Conservation (phyloP, 768 basidiomycete species). For the Phaffia australis region DNA sequence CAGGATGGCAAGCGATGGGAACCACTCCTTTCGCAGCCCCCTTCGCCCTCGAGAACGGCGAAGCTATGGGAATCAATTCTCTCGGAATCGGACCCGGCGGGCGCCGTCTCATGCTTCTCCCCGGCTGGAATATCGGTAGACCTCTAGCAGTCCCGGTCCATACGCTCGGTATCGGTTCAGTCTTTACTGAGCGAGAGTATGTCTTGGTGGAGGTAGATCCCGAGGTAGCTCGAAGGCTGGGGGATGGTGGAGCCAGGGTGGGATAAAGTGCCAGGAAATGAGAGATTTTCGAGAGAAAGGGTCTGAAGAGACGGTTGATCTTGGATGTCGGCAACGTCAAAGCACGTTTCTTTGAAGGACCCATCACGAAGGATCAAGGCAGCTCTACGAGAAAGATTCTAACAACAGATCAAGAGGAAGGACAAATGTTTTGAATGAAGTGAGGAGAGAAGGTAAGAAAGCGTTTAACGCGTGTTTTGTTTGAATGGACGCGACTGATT, state of each 20-base stretch:
- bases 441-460: not conserved
- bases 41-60: not conserved
- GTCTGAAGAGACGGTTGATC: slow-evolving; percentile 15
- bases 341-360: not conserved
- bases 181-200: not conserved
- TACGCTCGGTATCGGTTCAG: not conserved
- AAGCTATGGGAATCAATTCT: slow-evolving; percentile 2
- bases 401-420: no score
- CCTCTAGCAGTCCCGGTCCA: slow-evolving; percentile 9
- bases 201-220: not conserved
- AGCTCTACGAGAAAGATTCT: not conserved
- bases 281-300: slow-evolving; percentile 8
- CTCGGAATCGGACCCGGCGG: not conserved
- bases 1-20: not conserved
- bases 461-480: no score
- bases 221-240: not conserved
- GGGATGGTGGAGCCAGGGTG: not conserved
- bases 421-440: not conserved
- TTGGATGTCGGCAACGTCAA: slow-evolving; percentile 7
- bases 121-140: slow-evolving; percentile 10
- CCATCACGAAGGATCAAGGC: not conserved
- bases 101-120: slow-evolving; percentile 1
- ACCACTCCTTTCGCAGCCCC: not conserved
- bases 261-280: slow-evolving; percentile 10
- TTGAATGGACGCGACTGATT: slow-evolving; percentile 3